Base-by-base conservation (phyloP, 768 basidiomycete genomes). In the Lentinula boryana region DNA sequence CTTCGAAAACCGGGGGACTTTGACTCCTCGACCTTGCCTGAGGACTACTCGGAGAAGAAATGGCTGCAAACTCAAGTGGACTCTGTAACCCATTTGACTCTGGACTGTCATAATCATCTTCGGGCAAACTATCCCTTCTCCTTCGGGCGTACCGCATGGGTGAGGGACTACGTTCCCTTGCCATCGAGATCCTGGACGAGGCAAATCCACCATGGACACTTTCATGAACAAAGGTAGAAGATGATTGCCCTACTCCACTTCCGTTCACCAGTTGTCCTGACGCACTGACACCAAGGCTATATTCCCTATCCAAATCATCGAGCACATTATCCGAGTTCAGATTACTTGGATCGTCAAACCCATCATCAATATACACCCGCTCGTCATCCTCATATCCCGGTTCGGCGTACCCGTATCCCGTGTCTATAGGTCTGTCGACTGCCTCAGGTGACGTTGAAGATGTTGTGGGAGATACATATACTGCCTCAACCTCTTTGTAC, bases 301-400 rank as follows among this genome's bases (percentile, higher is more conserved):
- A 48, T 32, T 58, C 57, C 21, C 32, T 31, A 18, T 60, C 58
- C 21, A 51, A 10, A 23, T 59, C 58, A 16, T 59, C 58, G 16
- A 15, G 8, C 12, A 9, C 38, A 15, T 52, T 21, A 16, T 31
- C 55, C 33, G 35, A 33, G 36, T 38, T 18, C 16, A n/a, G 35
- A 32, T 56, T 23, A 52, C 21, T 52, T 2, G 58, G 58, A 13
- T 52, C 58, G 41, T 52, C 50, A 32, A 40, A 60, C 9, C 58
- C 58, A 31, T 60, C 58, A 41, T 60, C 58, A 40, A 60, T 48
- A 52, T 60, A 60, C 21, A 60, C 58, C 31, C 58, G 44, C 27
- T 60, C 58, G 21, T 60, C 58, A 60, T 60, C 58, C 35, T 60
- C 58, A 21, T 51, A 60, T 51, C 58, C 58, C 3, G 31, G 43